These are phyloP conservation scores for Didymella keratinophila DNA, from an alignment of 2,329 filamentous ascomycete species.

Conservation along the genomic window DNA sequence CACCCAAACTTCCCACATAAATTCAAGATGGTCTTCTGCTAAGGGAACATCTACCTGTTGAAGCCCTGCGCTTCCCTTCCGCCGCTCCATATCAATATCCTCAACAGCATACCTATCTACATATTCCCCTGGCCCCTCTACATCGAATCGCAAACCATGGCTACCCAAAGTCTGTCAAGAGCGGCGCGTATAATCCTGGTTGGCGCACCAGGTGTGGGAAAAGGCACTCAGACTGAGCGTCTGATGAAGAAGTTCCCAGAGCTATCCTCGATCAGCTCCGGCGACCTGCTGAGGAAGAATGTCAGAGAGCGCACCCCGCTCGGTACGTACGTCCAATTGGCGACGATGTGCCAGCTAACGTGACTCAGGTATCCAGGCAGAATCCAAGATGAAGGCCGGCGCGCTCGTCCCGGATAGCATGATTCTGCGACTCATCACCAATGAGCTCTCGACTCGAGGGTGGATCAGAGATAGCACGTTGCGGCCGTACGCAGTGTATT, in stretches of 20 bases:
- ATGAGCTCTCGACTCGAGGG: constrained; percentile 83
- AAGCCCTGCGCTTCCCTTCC: constrained; percentile 17
- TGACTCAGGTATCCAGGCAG: constrained; percentile 81
- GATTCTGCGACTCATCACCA: constrained; percentile 90
- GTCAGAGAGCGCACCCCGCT: constrained; percentile 87
- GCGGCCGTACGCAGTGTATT: constrained; percentile 56
- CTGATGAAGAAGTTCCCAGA: constrained; percentile 87
- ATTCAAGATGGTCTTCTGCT: constrained; percentile 17
- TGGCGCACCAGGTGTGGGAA: constrained; percentile 95
- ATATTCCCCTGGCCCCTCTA: too few species aligned
- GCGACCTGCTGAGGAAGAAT: constrained; percentile 90
- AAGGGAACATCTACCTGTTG: constrained; percentile 10
- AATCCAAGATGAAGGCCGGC: constrained; percentile 85
- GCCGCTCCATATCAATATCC: constrained; percentile 1
- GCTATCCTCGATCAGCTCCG: constrained; percentile 89
- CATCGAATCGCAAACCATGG: constrained; percentile 29
- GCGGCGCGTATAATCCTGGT: constrained; percentile 94
- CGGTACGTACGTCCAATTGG: constrained; percentile 61
- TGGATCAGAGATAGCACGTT: constrained; percentile 71
- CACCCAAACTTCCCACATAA: neutral
- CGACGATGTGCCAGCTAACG: constrained; percentile 23
- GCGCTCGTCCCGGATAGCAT: constrained; percentile 90
- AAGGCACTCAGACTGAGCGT: constrained; percentile 93
- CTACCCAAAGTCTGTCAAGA: constrained; percentile 51
- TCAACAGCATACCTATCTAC: neutral